A percentile compares a stretch with the other conserved stretches of the same genome.
Conservation (phyloP, 345 rosid species). For the Populus davidiana region DNA sequence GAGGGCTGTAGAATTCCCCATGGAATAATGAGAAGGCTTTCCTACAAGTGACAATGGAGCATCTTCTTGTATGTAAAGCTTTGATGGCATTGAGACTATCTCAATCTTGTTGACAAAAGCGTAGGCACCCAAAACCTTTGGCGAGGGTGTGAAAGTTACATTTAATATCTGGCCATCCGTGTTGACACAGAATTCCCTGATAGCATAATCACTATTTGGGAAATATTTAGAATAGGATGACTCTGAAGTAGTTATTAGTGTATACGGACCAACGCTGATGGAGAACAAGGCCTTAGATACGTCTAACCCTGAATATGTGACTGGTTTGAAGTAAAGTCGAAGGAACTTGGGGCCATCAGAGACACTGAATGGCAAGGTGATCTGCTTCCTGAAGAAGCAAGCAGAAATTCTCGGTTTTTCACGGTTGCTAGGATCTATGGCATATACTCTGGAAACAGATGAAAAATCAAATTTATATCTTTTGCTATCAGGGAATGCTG, state of each 20-base stretch:
- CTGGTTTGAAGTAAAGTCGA: conserved; percentile 21
- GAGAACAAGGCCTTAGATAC: conserved; percentile 21
- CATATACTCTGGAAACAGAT: conserved; percentile 1
- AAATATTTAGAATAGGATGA: background rate
- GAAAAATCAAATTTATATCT: background rate
- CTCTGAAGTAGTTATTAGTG: conserved; percentile 5
- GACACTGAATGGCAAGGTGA: conserved; percentile 10
- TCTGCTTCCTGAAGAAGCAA: background rate
- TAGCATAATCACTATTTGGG: background rate
- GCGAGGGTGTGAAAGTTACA: conserved; percentile 22
- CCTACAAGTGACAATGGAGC: conserved; percentile 7
- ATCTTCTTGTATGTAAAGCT: conserved; percentile 19
- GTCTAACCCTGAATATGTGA: background rate
- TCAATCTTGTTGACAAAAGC: conserved; percentile 22
- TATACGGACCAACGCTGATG: conserved; percentile 13
- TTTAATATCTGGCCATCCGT: background rate
- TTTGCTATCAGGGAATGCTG: no score
- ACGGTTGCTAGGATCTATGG: background rate
- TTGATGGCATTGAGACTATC: conserved; percentile 24
- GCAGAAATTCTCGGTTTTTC: conserved; percentile 2
- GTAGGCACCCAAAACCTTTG: conserved; percentile 4
- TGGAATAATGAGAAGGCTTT: background rate
- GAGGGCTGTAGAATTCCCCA: conserved; percentile 8
- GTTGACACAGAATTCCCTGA: conserved; percentile 22
- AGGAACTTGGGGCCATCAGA: conserved; percentile 19